Evolutionary conservation across 2,329 filamentous ascomycete genomes (phyloP).

Genomic region (Aphanocladium album): DNA sequence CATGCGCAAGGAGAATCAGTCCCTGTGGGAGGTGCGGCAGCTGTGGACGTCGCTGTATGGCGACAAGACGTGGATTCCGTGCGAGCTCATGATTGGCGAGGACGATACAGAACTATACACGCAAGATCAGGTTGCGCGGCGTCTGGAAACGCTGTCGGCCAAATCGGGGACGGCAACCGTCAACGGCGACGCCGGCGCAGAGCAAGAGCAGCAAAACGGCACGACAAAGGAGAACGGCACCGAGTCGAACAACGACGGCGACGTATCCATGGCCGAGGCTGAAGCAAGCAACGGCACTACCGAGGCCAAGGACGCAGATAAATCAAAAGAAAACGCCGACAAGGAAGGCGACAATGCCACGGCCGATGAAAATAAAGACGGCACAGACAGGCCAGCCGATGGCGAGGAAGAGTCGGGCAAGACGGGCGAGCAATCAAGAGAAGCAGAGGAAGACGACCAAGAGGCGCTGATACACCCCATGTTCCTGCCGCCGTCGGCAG

Average conservation of each 20-base stretch:
- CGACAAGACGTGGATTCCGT: constrained; percentile 65
- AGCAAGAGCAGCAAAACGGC: constrained; percentile 12
- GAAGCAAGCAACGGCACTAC: constrained; percentile 15
- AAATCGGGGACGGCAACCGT: constrained; percentile 16
- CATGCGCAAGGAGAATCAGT: constrained; percentile 68
- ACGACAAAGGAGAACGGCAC: constrained; percentile 12
- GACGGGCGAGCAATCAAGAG: not conserved
- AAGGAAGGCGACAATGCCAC: not conserved
- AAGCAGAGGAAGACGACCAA: constrained; percentile 1
- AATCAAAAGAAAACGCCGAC: constrained; percentile 17
- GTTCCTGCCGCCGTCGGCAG: constrained; percentile 60
- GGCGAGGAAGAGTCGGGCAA: not conserved
- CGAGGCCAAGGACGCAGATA: constrained; percentile 16
- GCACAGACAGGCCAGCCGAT: constrained; percentile 3
- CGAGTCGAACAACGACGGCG: constrained; percentile 19
- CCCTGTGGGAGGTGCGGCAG: constrained; percentile 69
- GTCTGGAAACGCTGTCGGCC: constrained; percentile 28
- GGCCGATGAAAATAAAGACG: not conserved
- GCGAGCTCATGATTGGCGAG: constrained; percentile 51
- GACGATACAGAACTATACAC: constrained; percentile 53
- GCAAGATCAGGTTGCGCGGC: constrained; percentile 39
- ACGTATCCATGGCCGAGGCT: constrained; percentile 28
- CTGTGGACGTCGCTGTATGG: constrained; percentile 69
- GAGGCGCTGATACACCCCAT: constrained; percentile 64
- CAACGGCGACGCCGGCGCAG: constrained; percentile 18